Percentiles rank a stretch among this genome's conserved stretches.
Evolutionary conservation across 495 filamentous ascomycete species (phyloP).

Genomic region (Tuber magnatum): DNA sequence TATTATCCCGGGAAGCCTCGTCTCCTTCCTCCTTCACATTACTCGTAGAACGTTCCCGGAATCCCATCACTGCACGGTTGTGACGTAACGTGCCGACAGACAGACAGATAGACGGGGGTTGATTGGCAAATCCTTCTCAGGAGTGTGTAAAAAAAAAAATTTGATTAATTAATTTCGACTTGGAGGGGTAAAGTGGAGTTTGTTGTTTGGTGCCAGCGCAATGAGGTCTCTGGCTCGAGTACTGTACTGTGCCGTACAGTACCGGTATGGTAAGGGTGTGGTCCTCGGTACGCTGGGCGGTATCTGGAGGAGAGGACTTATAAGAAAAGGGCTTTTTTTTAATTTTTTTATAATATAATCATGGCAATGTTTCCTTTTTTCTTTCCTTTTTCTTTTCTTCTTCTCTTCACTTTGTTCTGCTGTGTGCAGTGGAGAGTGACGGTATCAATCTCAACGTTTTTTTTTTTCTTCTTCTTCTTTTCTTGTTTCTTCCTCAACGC

Average conservation of each 20-base stretch:
- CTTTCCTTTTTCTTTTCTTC: not conserved
- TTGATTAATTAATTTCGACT: not conserved
- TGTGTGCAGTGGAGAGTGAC: not conserved
- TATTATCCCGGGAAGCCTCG: no score
- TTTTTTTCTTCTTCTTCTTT: no score
- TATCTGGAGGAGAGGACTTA: constrained; percentile 10
- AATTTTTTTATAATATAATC: no score
- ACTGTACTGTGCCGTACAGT: no score
- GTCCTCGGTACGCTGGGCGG: constrained; percentile 9
- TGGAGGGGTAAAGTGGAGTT: not conserved
- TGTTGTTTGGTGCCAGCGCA: not conserved
- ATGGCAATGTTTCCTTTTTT: constrained; percentile 3
- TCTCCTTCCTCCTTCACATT: no score
- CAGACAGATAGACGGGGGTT: no score
- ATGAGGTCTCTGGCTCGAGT: not conserved
- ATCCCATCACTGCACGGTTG: no score
- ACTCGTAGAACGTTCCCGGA: no score
- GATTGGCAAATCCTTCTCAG: no score
- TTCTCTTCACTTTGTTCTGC: not conserved
- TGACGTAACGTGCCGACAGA: no score
- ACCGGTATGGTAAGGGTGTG: not conserved
- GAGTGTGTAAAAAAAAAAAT: no score
- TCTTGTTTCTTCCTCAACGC: not conserved
- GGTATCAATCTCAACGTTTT: not conserved
- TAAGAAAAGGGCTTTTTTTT: no score